A percentile compares a stretch with the other conserved stretches of the same genome.
Conservation (phyloP, 306 rosid species). For the Dalbergia oliveri region DNA sequence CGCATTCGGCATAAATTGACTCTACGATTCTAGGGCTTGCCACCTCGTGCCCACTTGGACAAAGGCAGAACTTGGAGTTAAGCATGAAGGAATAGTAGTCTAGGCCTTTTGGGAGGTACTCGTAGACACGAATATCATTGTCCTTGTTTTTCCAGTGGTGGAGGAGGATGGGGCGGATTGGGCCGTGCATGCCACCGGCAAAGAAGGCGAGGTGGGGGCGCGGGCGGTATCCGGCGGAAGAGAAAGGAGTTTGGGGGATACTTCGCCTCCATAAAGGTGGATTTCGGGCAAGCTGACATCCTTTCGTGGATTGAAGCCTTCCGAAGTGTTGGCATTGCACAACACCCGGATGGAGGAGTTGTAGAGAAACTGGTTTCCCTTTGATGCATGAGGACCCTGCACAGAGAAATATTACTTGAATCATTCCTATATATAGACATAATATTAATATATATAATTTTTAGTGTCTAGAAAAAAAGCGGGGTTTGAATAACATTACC, state of each 20-base stretch:
- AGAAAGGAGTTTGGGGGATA: slow-evolving; percentile 62
- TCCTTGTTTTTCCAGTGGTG: slow-evolving; percentile 68
- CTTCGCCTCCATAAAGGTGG: slow-evolving; percentile 65
- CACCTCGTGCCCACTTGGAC: slow-evolving; percentile 91
- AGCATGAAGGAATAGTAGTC: slow-evolving; percentile 81
- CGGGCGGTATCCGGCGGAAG: slow-evolving; percentile 51
- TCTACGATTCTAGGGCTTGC: slow-evolving; percentile 91
- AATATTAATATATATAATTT: too few species aligned
- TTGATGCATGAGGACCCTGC: slow-evolving; percentile 77
- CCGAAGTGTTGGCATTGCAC: slow-evolving; percentile 90
- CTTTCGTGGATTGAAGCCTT: slow-evolving; percentile 86
- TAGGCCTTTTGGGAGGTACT: slow-evolving; percentile 69
- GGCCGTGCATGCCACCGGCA: slow-evolving; percentile 88
- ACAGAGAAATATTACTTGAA: neutral
- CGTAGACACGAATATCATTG: slow-evolving; percentile 58
- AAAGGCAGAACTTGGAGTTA: slow-evolving; percentile 76
- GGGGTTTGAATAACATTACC: too few species aligned
- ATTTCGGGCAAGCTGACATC: slow-evolving; percentile 89
- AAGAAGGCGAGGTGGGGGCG: slow-evolving; percentile 78
- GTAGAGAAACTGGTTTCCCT: slow-evolving; percentile 69
- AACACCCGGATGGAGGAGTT: slow-evolving; percentile 80
- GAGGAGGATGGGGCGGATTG: slow-evolving; percentile 69
- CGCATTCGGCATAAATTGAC: slow-evolving; percentile 82
- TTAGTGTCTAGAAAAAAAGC: too few species aligned
- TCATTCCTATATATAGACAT: too few species aligned